phyloP scores from a whole-genome alignment of 192 early-diverging fungal species.

The Linderina pennispora region DNA sequence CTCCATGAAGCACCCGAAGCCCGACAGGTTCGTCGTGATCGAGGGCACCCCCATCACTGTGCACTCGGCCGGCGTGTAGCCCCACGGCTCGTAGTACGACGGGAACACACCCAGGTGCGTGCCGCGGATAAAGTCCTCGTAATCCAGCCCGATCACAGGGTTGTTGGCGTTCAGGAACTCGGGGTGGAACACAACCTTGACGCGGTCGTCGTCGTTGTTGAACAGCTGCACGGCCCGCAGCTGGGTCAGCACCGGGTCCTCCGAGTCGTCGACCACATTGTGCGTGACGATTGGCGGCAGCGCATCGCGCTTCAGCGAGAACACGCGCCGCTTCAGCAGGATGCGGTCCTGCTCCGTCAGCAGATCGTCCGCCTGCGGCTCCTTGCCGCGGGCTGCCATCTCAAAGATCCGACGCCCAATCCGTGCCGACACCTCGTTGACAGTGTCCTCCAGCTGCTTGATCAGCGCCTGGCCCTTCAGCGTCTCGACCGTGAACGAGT shows the following conservation, averaged over 20 bases:
- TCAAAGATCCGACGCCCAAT: constrained; percentile 90
- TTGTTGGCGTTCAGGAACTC: constrained; percentile 96
- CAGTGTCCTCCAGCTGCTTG: constrained; percentile 87
- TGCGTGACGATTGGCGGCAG: constrained; percentile 97
- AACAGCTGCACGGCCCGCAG: constrained; percentile 77
- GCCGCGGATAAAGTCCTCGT: constrained; percentile 97
- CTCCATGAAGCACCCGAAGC: constrained; percentile 97
- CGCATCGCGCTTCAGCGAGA: constrained; percentile 79
- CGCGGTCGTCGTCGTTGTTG: constrained; percentile 85
- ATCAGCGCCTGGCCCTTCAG: constrained; percentile 96
- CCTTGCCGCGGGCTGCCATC: constrained; percentile 71
- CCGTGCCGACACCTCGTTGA: constrained; percentile 72
- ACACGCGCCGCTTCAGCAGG: constrained; percentile 89
- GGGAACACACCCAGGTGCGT: constrained; percentile 97
- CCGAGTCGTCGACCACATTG: constrained; percentile 83
- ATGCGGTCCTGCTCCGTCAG: constrained; percentile 82
- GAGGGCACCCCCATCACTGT: constrained; percentile 98
- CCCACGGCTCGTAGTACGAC: constrained; percentile 97
- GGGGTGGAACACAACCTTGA: constrained; percentile 98
- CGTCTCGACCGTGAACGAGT: constrained; percentile 92
- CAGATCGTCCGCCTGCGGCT: constrained; percentile 64
- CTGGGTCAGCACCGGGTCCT: constrained; percentile 81
- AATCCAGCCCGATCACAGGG: constrained; percentile 89
- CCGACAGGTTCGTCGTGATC: constrained; percentile 94
- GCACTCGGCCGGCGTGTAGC: constrained; percentile 97